These are phyloP conservation scores for Lactarius psammicola DNA, from an alignment of 768 basidiomycete genomes.

Conservation along the genomic window DNA sequence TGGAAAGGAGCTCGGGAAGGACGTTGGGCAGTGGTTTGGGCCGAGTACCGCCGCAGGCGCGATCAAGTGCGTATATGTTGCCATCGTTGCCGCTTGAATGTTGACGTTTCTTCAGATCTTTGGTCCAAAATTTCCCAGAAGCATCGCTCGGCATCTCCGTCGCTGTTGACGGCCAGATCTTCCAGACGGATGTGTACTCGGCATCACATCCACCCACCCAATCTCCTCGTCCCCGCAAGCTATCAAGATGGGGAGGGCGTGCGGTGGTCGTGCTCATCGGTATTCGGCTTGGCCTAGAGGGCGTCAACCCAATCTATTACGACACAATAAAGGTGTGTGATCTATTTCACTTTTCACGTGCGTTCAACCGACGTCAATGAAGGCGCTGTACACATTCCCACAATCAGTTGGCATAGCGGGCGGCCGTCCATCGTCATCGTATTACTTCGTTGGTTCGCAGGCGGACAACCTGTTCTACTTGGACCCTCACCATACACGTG, in stretches of 20 bases:
- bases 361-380: conserved; percentile 4
- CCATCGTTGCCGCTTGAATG: conserved; percentile 5
- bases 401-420: conserved; percentile 97
- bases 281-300: conserved; percentile 83
- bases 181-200: conserved; percentile 80
- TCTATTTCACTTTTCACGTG: neutral
- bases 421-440: conserved; percentile 93
- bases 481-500: conserved; percentile 76
- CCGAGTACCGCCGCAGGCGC: conserved; percentile 97
- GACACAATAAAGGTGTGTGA: conserved; percentile 69
- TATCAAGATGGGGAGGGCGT: conserved; percentile 66
- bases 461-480: conserved; percentile 84
- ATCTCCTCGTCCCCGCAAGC: conserved; percentile 33
- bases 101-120: conserved; percentile 47
- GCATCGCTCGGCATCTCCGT: conserved; percentile 79
- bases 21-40: conserved; percentile 97
- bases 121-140: conserved; percentile 77
- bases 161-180: conserved; percentile 79
- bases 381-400: conserved; percentile 89
- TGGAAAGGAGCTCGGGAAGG: conserved; percentile 92
- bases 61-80: conserved; percentile 58
- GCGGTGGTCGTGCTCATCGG: conserved; percentile 87
- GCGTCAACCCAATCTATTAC: conserved; percentile 94
- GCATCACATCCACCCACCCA: conserved; percentile 52
- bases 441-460: conserved; percentile 95